Evolutionary conservation across 1,284 basidiomycete genomes (phyloP).

Genomic region (Boletus semigastroideus): DNA sequence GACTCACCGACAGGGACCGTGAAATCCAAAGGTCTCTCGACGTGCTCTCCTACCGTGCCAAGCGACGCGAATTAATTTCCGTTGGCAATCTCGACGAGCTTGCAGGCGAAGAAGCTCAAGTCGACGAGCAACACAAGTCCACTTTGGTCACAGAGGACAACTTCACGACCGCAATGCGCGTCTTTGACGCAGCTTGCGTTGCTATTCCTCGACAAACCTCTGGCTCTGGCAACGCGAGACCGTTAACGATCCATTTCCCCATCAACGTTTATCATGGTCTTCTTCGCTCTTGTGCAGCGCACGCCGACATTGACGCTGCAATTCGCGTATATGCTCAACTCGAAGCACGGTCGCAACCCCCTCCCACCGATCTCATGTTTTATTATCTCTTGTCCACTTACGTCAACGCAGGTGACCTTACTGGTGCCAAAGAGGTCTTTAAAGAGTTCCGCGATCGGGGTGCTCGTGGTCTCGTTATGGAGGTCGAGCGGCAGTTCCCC

Average conservation of each 20-base stretch:
- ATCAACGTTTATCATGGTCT: constrained; percentile 52
- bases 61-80: constrained; percentile 32
- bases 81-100: constrained; percentile 18
- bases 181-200: constrained; percentile 64
- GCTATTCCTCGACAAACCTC: constrained; percentile 29
- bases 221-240: not conserved
- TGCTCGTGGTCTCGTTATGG: constrained; percentile 36
- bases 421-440: constrained; percentile 68
- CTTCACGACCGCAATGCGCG: constrained; percentile 65
- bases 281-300: constrained; percentile 63
- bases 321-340: constrained; percentile 69
- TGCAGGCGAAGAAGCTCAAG: constrained; percentile 20
- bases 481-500: constrained; percentile 24
- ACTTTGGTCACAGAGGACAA: constrained; percentile 64
- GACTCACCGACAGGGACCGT: constrained; percentile 70
- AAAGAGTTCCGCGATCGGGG: constrained; percentile 54
- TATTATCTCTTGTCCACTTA: constrained; percentile 65
- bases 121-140: constrained; percentile 39
- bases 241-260: constrained; percentile 33
- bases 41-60: constrained; percentile 44
- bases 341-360: constrained; percentile 42
- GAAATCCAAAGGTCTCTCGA: constrained; percentile 59
- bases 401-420: constrained; percentile 50
- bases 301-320: constrained; percentile 63
- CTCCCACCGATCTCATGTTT: constrained; percentile 49